Percentiles rank a stretch among this genome's conserved stretches.
Evolutionary conservation across 306 rosid genomes (phyloP).

Genomic region (Prunus mume): DNA sequence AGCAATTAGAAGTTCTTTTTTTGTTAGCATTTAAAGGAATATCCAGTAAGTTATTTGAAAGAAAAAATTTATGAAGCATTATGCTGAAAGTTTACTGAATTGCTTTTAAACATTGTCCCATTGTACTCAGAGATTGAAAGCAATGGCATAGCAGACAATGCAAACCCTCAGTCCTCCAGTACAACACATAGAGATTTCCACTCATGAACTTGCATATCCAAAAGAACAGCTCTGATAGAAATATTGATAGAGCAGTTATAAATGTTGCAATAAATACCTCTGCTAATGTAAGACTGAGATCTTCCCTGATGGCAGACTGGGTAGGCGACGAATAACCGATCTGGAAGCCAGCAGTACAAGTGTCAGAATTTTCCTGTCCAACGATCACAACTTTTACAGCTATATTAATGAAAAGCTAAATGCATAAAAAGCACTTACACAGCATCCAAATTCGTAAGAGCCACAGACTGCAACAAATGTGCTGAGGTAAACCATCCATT

Average conservation of each 20-base stretch:
- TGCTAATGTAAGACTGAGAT: slow-evolving; percentile 62
- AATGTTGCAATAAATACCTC: slow-evolving; percentile 42
- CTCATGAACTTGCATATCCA: background rate
- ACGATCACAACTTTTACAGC: background rate
- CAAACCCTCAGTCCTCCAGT: background rate
- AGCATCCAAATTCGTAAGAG: slow-evolving; percentile 78
- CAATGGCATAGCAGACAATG: background rate
- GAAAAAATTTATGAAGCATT: background rate
- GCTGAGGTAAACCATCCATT: slow-evolving; percentile 86
- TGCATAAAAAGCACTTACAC: slow-evolving; percentile 47
- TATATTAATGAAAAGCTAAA: background rate
- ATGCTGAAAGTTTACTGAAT: background rate
- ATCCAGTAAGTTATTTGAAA: background rate
- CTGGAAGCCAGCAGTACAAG: slow-evolving; percentile 38
- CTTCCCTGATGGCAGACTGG: slow-evolving; percentile 62
- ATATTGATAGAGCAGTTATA: background rate
- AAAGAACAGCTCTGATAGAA: background rate
- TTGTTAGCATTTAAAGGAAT: background rate
- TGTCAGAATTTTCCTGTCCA: background rate
- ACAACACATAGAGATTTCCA: background rate
- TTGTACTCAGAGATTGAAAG: background rate
- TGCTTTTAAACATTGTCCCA: background rate
- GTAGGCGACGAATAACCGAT: slow-evolving; percentile 92
- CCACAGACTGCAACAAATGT: slow-evolving; percentile 87
- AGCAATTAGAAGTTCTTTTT: background rate